Conservation (phyloP, 768 basidiomycete species). For the Floccularia luteovirens region DNA sequence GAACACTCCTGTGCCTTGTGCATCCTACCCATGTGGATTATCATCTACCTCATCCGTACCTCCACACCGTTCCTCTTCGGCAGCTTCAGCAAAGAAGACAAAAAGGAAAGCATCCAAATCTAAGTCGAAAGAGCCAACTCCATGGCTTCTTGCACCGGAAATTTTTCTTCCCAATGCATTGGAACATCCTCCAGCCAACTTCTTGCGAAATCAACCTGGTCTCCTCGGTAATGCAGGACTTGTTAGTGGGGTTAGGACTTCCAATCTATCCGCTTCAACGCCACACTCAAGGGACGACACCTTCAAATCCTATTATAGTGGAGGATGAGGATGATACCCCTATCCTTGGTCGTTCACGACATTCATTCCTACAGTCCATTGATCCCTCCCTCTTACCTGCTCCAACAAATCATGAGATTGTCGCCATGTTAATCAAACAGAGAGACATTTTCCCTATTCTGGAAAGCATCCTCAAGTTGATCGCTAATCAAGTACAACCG, state of each 20-base stretch:
- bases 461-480: constrained; percentile 51
- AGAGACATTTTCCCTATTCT: constrained; percentile 63
- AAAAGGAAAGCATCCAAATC: constrained; percentile 26
- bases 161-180: constrained; percentile 59
- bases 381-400: constrained; percentile 35
- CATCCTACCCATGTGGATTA: constrained; percentile 9
- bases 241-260: constrained; percentile 57
- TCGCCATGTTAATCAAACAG: constrained; percentile 51
- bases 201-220: constrained; percentile 66
- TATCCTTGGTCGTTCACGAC: constrained; percentile 14
- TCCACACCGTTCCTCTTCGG: constrained; percentile 7
- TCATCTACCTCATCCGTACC: constrained; percentile 14
- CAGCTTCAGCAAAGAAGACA: constrained; percentile 12
- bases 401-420: constrained; percentile 51
- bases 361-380: constrained; percentile 18
- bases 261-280: constrained; percentile 35
- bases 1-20: constrained; percentile 5
- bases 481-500: constrained; percentile 30
- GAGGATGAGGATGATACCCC: constrained; percentile 44
- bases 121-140: constrained; percentile 30
- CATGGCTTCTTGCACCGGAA: constrained; percentile 42
- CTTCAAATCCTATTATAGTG: constrained; percentile 63
- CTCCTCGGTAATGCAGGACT: constrained; percentile 68
- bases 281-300: constrained; percentile 40
- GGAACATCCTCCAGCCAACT: constrained; percentile 55